phyloP scores from a whole-genome alignment of 176 grass and related monocot species.

The Avena sativa region DNA sequence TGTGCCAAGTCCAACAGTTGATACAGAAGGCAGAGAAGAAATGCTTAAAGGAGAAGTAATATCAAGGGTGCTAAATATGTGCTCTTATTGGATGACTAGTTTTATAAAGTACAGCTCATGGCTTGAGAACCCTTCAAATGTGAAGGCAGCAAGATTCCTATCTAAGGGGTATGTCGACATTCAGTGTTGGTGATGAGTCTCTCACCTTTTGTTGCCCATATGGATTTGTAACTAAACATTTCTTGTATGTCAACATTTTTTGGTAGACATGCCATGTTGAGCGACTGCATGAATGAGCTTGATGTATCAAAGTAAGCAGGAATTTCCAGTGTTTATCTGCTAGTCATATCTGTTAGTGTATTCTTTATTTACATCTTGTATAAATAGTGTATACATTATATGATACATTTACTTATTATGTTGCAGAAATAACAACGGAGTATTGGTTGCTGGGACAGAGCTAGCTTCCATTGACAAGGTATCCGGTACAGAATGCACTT shows the following conservation, averaged over 20 bases:
- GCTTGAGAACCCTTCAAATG: constrained; percentile 93
- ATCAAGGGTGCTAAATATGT: constrained; percentile 72
- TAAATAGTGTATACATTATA: neutral
- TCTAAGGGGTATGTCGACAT: constrained; percentile 77
- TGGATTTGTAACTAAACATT: constrained; percentile 29
- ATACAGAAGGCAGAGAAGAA: constrained; percentile 63
- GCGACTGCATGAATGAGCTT: constrained; percentile 79
- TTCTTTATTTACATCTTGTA: constrained; percentile 26
- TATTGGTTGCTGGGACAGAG: constrained; percentile 44
- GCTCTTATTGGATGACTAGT: constrained; percentile 92
- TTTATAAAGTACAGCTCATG: constrained; percentile 94
- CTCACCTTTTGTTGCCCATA: constrained; percentile 40
- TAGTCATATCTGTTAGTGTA: constrained; percentile 17
- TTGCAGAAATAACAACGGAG: constrained; percentile 57
- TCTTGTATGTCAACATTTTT: constrained; percentile 48
- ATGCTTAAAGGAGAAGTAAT: constrained; percentile 65
- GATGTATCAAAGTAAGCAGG: constrained; percentile 69
- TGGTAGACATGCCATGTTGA: constrained; percentile 83
- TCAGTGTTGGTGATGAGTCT: constrained; percentile 35
- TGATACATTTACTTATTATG: constrained; percentile 42
- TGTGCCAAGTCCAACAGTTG: constrained; percentile 52
- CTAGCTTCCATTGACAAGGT: constrained; percentile 97
- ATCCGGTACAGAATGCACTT: constrained; percentile 42
- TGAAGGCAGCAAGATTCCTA: constrained; percentile 87
- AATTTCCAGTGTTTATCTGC: constrained; percentile 23